Evolutionary conservation across 192 early-diverging fungal genomes (phyloP), one percentile per base, ranked within the genome.

Genomic region (Polychytrium aggregatum): DNA sequence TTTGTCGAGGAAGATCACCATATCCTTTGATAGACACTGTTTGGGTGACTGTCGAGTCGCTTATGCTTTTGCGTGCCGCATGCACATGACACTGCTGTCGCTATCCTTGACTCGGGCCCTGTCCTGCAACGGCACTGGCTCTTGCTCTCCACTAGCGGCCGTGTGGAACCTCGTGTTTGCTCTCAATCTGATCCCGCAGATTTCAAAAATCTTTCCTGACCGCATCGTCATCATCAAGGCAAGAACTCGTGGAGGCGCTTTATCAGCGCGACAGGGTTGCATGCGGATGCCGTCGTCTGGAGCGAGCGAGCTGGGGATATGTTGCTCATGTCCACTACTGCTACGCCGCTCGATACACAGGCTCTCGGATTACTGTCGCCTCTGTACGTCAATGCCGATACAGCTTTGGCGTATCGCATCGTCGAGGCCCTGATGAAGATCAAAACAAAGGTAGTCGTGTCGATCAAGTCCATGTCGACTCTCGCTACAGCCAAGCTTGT

Each of bases 101-200:
- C n/a, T n/a, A n/a, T n/a, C n/a, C n/a, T n/a, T n/a, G n/a, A n/a
- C n/a, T n/a, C n/a, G n/a, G n/a, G n/a, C n/a, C n/a, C n/a, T n/a
- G n/a, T n/a, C n/a, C n/a, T n/a, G n/a, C n/a, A n/a, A 36, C 39
- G 42, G n/a, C n/a, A n/a, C n/a, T n/a, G n/a, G n/a, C n/a, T n/a
- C n/a, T n/a, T n/a, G 41, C 39, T n/a, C n/a, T n/a, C n/a, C n/a
- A n/a, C n/a, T 79, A 11, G 55, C 66, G 14, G 69, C 75, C 13
- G 61, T 79, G 31, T 79, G 74, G 71, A 79, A 79, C 44, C 54
- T 79, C 13, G 74, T 64, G 45, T 78, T 79, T 52, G 54, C 64
- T 1, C 44, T 79, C 9, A 60, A 60, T 21, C 57, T 57, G 3
- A 60, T 79, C 13, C 62, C 60, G 26, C 39, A 48, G 21, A 59